phyloP scores from a whole-genome alignment of 164 flowering plant species.

The Tetrastigma voinierianum region DNA sequence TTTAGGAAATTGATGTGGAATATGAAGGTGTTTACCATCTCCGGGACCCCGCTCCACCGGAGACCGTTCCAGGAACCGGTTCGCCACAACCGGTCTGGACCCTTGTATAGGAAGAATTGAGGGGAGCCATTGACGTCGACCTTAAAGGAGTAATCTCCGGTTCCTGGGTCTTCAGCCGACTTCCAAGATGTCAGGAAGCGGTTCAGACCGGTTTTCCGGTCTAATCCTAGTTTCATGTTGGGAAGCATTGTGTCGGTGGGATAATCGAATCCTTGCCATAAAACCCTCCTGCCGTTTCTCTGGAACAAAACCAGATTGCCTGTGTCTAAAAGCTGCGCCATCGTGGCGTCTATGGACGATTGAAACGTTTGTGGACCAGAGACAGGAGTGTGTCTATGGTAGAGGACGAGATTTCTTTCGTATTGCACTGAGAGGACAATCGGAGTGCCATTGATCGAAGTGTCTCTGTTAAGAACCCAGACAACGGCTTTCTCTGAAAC shows the following conservation, averaged over 20 bases:
- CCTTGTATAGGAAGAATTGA: slow-evolving; percentile 25
- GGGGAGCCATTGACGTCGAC: slow-evolving; percentile 30
- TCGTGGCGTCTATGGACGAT: background rate
- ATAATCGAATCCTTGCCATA: slow-evolving; percentile 59
- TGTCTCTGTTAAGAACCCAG: slow-evolving; percentile 53
- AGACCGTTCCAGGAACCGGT: slow-evolving; percentile 46
- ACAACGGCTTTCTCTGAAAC: slow-evolving; percentile 27
- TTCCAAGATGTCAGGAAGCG: slow-evolving; percentile 46
- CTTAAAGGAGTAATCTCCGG: slow-evolving; percentile 25
- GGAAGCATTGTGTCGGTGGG: slow-evolving; percentile 38
- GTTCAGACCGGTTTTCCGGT: slow-evolving; percentile 28
- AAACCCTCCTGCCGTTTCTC: background rate
- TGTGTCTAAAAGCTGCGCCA: slow-evolving; percentile 32
- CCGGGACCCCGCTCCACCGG: slow-evolving; percentile 30
- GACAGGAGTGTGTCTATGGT: background rate
- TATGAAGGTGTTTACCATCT: slow-evolving; percentile 9
- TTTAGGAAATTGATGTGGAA: slow-evolving; percentile 20
- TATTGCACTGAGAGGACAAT: slow-evolving; percentile 19
- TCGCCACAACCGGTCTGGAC: slow-evolving; percentile 10
- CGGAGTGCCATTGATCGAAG: slow-evolving; percentile 25
- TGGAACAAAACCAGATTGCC: slow-evolving; percentile 38
- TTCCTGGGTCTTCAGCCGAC: slow-evolving; percentile 32
- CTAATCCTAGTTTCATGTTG: slow-evolving; percentile 32
- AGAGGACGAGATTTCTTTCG: slow-evolving; percentile 28
- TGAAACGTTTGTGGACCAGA: slow-evolving; percentile 41